phyloP scores from a whole-genome alignment of 306 rosid genomes.

The Datisca glomerata region DNA sequence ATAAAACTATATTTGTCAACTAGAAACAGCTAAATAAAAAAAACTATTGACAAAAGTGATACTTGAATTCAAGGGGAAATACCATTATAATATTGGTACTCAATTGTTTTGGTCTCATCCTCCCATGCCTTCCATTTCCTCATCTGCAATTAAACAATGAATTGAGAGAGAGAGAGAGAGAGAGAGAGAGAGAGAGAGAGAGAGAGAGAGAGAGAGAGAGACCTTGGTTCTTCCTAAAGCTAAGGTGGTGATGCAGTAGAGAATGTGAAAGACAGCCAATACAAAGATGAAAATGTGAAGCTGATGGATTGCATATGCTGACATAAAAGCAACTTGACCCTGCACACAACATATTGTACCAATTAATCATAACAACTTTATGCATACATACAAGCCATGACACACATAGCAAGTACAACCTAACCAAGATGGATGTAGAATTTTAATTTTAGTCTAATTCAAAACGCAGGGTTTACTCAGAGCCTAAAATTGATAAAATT shows the following conservation, averaged over 20 bases:
- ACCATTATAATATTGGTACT: slow-evolving; percentile 34
- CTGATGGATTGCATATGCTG: slow-evolving; percentile 88
- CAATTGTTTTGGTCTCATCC: slow-evolving; percentile 46
- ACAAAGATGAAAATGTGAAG: slow-evolving; percentile 79
- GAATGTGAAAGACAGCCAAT: slow-evolving; percentile 52
- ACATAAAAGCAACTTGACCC: slow-evolving; percentile 57
- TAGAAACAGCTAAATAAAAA: too few relatives aligned
- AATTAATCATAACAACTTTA: background rate
- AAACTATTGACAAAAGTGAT: too few relatives aligned
- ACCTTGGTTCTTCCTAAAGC: slow-evolving; percentile 69
- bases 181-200: slow-evolving; percentile 7
- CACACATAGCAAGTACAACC: too few relatives aligned
- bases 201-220: slow-evolving; percentile 3
- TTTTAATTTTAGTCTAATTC: too few relatives aligned
- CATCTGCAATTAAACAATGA: slow-evolving; percentile 48
- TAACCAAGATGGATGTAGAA: too few relatives aligned
- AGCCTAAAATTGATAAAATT: too few relatives aligned
- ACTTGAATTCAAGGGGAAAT: too few relatives aligned
- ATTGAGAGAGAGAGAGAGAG: background rate
- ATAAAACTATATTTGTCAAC: too few relatives aligned
- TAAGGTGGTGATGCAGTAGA: slow-evolving; percentile 53
- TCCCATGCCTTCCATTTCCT: slow-evolving; percentile 71
- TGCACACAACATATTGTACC: slow-evolving; percentile 17
- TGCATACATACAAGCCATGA: too few relatives aligned
- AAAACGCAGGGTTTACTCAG: too few relatives aligned